Evolutionary conservation across 441 rosid species (phyloP).

Genomic region (Sinapis alba): DNA sequence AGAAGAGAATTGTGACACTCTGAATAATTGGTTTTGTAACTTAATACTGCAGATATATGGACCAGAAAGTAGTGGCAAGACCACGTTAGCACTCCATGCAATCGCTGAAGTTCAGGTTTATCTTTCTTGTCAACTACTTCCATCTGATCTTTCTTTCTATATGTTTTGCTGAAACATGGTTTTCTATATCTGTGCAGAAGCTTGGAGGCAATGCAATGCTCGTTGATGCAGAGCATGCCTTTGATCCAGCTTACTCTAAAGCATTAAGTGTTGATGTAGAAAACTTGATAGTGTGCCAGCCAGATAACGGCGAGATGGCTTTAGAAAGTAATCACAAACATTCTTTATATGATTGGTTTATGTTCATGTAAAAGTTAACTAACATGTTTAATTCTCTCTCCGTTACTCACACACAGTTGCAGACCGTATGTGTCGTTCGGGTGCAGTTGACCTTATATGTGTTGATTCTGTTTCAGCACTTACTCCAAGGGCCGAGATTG

Average conservation of each 20-base stretch:
- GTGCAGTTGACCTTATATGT: constrained; percentile 94
- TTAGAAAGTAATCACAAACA: constrained; percentile 67
- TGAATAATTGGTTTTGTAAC: not conserved
- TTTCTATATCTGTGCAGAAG: constrained; percentile 52
- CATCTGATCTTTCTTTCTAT: constrained; percentile 11
- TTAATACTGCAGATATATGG: constrained; percentile 74
- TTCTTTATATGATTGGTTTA: constrained; percentile 5
- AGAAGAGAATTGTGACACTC: not conserved
- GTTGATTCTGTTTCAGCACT: constrained; percentile 98
- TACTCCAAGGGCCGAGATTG: constrained; percentile 97
- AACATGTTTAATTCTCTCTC: constrained; percentile 11
- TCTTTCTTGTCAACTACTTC: constrained; percentile 17
- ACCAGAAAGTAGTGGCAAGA: constrained; percentile 98
- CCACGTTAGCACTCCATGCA: constrained; percentile 96
- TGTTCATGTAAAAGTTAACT: constrained; percentile 4
- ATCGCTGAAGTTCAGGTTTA: constrained; percentile 96
- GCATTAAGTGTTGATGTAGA: constrained; percentile 95
- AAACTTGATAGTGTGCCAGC: constrained; percentile 92
- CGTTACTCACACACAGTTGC: constrained; percentile 59
- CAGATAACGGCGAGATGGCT: constrained; percentile 97
- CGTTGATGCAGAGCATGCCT: constrained; percentile 98
- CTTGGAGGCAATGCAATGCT: constrained; percentile 97
- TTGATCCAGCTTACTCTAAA: constrained; percentile 95
- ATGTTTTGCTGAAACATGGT: constrained; percentile 6
- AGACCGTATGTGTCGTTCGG: constrained; percentile 98